Conservation (phyloP, 371 early-diverging fungal species). For the Lichtheimia hyalospora region DNA sequence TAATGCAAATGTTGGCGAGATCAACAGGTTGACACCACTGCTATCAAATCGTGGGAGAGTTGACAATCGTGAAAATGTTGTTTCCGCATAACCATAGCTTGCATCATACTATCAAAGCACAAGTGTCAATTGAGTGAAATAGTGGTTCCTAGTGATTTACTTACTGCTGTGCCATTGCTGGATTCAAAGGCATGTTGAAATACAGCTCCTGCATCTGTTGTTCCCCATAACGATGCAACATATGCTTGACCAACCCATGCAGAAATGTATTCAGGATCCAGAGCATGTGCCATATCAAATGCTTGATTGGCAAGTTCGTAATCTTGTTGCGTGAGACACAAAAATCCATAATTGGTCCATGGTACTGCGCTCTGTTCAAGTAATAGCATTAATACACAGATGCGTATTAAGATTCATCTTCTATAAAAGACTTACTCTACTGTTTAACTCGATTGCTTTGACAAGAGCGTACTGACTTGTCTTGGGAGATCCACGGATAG, state of each 20-base stretch:
- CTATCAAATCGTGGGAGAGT: slow-evolving; percentile 2
- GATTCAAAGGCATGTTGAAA: slow-evolving; percentile 81
- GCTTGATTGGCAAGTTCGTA: slow-evolving; percentile 77
- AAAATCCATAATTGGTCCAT: slow-evolving; percentile 86
- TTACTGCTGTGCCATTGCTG: slow-evolving; percentile 55
- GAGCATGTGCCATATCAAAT: slow-evolving; percentile 72
- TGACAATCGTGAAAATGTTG: slow-evolving; percentile 45
- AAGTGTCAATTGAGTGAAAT: background rate
- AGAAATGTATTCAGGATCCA: slow-evolving; percentile 79
- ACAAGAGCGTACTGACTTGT: slow-evolving; percentile 87
- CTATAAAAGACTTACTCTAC: slow-evolving; percentile 45
- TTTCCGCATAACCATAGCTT: slow-evolving; percentile 70
- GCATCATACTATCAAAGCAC: slow-evolving; percentile 53
- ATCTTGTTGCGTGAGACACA: slow-evolving; percentile 77
- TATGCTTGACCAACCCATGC: slow-evolving; percentile 89
- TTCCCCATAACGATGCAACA: slow-evolving; percentile 62
- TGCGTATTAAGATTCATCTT: background rate
- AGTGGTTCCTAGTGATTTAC: background rate
- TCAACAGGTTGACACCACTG: slow-evolving; percentile 22
- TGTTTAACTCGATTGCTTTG: slow-evolving; percentile 71
- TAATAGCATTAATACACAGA: background rate
- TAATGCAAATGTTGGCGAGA: slow-evolving; percentile 67
- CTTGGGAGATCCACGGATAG: slow-evolving; percentile 49
- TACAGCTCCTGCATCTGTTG: slow-evolving; percentile 53
- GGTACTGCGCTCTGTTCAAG: slow-evolving; percentile 55